phyloP scores from a whole-genome alignment of 768 basidiomycete genomes.

The Kondoa malvinella region DNA sequence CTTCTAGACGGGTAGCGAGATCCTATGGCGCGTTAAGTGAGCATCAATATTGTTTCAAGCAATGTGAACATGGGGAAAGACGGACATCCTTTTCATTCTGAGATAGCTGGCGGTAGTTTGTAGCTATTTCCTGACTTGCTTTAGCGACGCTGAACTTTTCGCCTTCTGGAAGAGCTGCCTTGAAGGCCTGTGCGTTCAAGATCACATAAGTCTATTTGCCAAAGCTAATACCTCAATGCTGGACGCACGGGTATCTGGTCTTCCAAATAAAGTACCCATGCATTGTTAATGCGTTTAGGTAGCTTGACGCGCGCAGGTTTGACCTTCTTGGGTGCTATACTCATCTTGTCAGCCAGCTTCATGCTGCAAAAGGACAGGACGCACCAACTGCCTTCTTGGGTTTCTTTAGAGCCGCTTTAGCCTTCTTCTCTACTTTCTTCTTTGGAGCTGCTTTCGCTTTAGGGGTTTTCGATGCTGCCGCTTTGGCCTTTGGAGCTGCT shows the following conservation, averaged over 20 bases:
- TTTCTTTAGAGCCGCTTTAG: constrained; percentile 7
- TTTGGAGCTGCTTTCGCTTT: background rate
- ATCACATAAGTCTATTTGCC: background rate
- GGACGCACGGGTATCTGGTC: constrained; percentile 9
- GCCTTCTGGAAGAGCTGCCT: background rate
- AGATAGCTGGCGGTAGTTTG: constrained; percentile 6
- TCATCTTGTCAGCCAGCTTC: background rate
- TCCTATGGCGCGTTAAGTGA: background rate
- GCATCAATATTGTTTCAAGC: background rate
- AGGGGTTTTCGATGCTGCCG: background rate
- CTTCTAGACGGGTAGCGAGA: constrained; percentile 8
- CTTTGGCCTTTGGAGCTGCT: constrained; percentile 6
- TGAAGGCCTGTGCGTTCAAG: background rate
- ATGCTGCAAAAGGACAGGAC: constrained; percentile 3
- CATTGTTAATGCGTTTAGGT: constrained; percentile 8
- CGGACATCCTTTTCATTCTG: constrained; percentile 5
- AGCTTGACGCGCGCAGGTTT: constrained; percentile 1
- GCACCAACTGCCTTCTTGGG: constrained; percentile 6
- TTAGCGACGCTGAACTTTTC: constrained; percentile 12
- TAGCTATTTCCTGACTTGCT: background rate
- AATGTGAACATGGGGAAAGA: background rate
- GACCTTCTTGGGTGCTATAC: background rate
- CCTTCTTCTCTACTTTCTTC: background rate
- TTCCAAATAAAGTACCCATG: constrained; percentile 14
- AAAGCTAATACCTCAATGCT: background rate